A percentile compares a stretch with the other conserved stretches of the same genome.
phyloP scores from a whole-genome alignment of 169 alveolate genomes.

The Haemoproteus tartakovskyi region DNA sequence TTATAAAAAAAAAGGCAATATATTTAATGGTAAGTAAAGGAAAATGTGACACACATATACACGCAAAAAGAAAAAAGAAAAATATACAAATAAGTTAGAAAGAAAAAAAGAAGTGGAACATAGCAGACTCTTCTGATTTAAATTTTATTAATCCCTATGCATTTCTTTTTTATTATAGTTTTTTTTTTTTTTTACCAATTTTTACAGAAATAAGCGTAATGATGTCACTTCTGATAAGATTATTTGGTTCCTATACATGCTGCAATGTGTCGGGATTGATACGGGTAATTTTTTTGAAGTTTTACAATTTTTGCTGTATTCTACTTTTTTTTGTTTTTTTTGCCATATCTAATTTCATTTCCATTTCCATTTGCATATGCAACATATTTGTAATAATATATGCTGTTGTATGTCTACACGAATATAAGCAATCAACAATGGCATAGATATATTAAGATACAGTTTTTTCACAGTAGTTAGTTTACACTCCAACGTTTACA shows the following conservation, averaged over 20 bases:
- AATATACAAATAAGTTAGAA: too few relatives aligned
- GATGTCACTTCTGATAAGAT: slow-evolving; percentile 35
- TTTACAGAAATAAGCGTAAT: slow-evolving; percentile 22
- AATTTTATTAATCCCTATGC: neutral
- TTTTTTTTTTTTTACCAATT: neutral
- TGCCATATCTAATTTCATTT: too few relatives aligned
- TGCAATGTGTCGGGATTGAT: slow-evolving; percentile 20
- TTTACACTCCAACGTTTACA: neutral
- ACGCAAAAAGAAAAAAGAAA: too few relatives aligned
- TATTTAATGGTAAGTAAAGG: slow-evolving; percentile 2
- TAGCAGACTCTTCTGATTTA: neutral
- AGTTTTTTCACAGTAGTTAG: neutral
- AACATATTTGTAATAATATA: too few relatives aligned
- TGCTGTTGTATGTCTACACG: too few relatives aligned
- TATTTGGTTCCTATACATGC: slow-evolving; percentile 18
- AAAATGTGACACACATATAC: too few relatives aligned
- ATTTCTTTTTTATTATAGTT: neutral
- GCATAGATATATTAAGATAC: too few relatives aligned
- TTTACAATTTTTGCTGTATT: neutral
- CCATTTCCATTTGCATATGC: too few relatives aligned
- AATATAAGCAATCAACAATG: too few relatives aligned
- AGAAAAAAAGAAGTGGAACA: too few relatives aligned
- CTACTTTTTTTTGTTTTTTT: neutral
- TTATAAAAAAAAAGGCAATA: neutral
- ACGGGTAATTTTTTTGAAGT: neutral